phyloP scores from a whole-genome alignment of 2,329 filamentous ascomycete genomes.

The Scedosporium boydii region DNA sequence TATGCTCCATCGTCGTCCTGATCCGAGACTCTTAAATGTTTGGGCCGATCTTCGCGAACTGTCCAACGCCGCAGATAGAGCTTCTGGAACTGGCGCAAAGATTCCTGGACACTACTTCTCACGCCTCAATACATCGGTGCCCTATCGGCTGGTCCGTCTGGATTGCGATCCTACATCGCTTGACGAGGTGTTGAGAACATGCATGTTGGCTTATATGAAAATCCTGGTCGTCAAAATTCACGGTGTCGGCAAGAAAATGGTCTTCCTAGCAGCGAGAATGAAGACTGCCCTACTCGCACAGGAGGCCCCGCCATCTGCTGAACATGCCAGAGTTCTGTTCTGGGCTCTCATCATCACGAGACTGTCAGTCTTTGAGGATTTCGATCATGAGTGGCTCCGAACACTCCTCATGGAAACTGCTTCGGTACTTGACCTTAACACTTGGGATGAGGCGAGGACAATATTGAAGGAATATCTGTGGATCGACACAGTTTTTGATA shows the following conservation, averaged over 20 bases:
- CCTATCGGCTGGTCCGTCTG: constrained; percentile 14
- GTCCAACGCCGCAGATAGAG: constrained; percentile 13
- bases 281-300: background rate
- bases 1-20: constrained; percentile 1
- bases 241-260: constrained; percentile 6
- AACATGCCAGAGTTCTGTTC: background rate
- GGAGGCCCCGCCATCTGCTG: constrained; percentile 13
- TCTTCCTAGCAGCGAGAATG: background rate
- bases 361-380: background rate
- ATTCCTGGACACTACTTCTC: constrained; percentile 12
- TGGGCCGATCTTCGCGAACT: constrained; percentile 17
- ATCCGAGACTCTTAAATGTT: constrained; percentile 13
- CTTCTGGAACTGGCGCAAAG: constrained; percentile 11
- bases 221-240: constrained; percentile 11
- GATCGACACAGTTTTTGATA: background rate
- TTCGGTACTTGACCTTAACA: background rate
- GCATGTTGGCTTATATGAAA: constrained; percentile 16
- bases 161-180: constrained; percentile 9
- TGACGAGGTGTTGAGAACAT: constrained; percentile 11
- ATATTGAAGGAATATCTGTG: background rate
- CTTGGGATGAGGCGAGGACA: background rate
- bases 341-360: background rate
- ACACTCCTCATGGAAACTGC: background rate
- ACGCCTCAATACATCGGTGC: constrained; percentile 13
- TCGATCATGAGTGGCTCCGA: background rate